Conservation (phyloP, 345 rosid species). For the Eucalyptus curtisii region DNA sequence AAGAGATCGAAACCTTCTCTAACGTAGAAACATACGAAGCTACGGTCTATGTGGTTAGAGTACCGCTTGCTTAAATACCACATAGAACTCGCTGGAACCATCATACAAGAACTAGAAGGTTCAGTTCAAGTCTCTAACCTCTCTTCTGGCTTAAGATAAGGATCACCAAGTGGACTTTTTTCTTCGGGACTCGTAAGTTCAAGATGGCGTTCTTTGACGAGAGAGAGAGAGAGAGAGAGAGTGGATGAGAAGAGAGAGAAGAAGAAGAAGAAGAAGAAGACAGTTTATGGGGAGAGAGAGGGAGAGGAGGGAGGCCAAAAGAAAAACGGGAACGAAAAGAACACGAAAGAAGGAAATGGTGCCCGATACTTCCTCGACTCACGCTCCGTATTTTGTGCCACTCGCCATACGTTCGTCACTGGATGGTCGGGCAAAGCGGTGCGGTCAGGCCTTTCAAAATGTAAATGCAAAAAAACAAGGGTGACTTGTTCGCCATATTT, state of each 20-base stretch:
- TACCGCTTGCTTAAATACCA: not conserved
- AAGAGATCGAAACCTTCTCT: not conserved
- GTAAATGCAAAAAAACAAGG: not conserved
- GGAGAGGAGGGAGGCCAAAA: not conserved
- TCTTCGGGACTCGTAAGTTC: not conserved
- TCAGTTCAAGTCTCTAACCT: not conserved
- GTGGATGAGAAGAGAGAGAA: not conserved
- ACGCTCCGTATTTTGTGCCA: conserved; percentile 67
- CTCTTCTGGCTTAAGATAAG: not conserved
- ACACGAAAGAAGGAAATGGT: conserved; percentile 12
- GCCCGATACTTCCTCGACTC: conserved; percentile 52
- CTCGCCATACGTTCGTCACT: conserved; percentile 44
- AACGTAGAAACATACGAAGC: not conserved
- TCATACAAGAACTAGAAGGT: not conserved
- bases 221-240: not conserved
- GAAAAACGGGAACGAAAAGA: not conserved
- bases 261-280: not conserved
- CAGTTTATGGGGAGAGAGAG: conserved; percentile 12
- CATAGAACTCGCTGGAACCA: not conserved
- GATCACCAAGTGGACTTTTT: not conserved
- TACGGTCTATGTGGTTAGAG: not conserved
- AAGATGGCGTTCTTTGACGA: not conserved
- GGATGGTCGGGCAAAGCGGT: conserved; percentile 58
- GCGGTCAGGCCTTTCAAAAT: not conserved
- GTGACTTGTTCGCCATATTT: not conserved